Percentiles rank a stretch among this genome's conserved stretches.
phyloP scores from a whole-genome alignment of 2,329 filamentous ascomycete genomes.

The Fusarium hostae region DNA sequence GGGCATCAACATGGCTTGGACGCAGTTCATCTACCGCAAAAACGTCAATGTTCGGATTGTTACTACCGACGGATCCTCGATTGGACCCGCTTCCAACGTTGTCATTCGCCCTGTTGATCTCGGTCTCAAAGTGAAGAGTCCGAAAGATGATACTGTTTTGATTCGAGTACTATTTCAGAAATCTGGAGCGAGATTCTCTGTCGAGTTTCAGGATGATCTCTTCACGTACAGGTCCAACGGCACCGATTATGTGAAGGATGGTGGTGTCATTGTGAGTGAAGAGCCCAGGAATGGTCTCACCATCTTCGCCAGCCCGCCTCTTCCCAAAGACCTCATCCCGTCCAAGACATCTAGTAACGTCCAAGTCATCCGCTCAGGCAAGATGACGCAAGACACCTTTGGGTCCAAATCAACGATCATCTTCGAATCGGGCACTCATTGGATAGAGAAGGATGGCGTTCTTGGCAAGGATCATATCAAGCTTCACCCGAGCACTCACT shows the following conservation, averaged over 20 bases:
- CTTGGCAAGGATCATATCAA: neutral
- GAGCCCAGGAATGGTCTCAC: neutral
- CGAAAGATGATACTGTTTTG: neutral
- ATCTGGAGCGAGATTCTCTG: neutral
- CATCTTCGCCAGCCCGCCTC: neutral
- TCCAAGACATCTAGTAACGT: neutral
- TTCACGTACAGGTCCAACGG: neutral
- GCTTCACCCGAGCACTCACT: neutral
- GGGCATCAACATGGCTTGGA: neutral
- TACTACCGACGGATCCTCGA: neutral
- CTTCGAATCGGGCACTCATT: neutral
- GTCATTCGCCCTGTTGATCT: neutral
- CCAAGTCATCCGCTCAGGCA: neutral
- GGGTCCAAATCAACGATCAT: neutral
- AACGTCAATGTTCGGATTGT: neutral
- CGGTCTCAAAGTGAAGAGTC: rapidly evolving
- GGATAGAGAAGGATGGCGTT: neutral
- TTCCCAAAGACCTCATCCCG: neutral
- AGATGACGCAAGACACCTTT: neutral
- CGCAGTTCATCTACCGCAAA: neutral
- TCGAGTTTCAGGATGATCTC: neutral
- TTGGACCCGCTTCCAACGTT: neutral
- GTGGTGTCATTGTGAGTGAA: neutral
- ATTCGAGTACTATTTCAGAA: neutral
- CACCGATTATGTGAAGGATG: neutral